Evolutionary conservation across 129 eudicot genomes (phyloP).

Genomic region (Flaveria bidentis): DNA sequence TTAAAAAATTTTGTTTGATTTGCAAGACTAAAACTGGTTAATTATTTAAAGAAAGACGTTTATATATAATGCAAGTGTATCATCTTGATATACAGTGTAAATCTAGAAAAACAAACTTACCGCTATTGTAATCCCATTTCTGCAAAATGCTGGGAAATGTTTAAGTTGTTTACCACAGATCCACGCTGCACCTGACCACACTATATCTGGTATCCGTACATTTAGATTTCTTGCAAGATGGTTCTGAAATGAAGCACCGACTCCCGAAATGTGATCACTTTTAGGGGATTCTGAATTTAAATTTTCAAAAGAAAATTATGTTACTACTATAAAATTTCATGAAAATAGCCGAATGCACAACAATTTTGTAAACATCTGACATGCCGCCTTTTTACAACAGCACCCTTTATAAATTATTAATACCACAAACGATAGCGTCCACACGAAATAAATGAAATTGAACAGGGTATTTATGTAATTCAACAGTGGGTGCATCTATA

Average conservation of each 20-base stretch:
- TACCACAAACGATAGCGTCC: neutral
- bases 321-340: slow-evolving; percentile 6
- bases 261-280: slow-evolving; percentile 50
- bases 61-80: neutral
- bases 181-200: slow-evolving; percentile 95
- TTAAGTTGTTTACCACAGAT: slow-evolving; percentile 85
- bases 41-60: neutral
- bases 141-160: slow-evolving; percentile 81
- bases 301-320: neutral
- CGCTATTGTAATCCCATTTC: slow-evolving; percentile 78
- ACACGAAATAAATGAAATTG: neutral
- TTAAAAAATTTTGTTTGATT: neutral
- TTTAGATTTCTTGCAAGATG: slow-evolving; percentile 62
- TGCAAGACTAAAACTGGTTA: neutral
- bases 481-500: neutral
- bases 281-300: slow-evolving; percentile 55
- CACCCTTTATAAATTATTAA: neutral
- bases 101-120: slow-evolving; percentile 45
- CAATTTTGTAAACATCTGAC: neutral
- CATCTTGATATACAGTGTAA: neutral
- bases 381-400: neutral
- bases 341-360: neutral
- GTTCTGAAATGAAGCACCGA: slow-evolving; percentile 49
- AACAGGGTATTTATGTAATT: neutral
- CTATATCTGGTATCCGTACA: slow-evolving; percentile 55